phyloP scores from a whole-genome alignment of 129 eudicot genomes.

The Erigeron canadensis region DNA sequence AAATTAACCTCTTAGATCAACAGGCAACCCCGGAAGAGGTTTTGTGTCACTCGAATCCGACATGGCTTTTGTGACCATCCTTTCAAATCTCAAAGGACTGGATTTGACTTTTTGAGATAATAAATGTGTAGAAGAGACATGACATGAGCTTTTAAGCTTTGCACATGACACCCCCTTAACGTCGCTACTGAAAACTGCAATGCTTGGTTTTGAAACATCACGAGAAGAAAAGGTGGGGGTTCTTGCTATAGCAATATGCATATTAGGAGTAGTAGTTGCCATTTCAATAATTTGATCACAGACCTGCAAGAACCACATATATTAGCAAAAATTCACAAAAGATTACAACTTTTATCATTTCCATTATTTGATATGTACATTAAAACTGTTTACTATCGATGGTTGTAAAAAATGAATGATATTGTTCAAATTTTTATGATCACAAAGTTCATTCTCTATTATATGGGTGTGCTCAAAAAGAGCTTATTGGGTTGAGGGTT shows the following conservation, averaged over 20 bases:
- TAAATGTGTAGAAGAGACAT: neutral
- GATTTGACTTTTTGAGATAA: constrained; percentile 15
- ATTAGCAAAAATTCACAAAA: neutral
- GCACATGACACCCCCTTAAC: neutral
- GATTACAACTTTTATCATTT: neutral
- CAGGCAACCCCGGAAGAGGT: constrained; percentile 18
- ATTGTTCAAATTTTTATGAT: neutral
- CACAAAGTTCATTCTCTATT: too few relatives aligned
- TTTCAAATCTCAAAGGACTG: constrained; percentile 18
- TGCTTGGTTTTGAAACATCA: constrained; percentile 13
- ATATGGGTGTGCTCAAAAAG: too few relatives aligned
- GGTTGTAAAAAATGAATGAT: neutral
- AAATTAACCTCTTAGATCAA: constrained; percentile 15
- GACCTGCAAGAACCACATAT: constrained; percentile 18
- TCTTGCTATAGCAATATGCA: constrained; percentile 16
- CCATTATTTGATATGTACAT: constrained; percentile 29
- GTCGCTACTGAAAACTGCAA: constrained; percentile 11
- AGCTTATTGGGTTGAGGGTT: too few relatives aligned
- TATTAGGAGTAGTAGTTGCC: constrained; percentile 14
- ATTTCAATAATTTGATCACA: neutral
- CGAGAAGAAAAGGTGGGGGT: constrained; percentile 2
- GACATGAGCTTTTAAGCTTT: constrained; percentile 9
- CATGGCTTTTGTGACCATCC: constrained; percentile 10
- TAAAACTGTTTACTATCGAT: constrained; percentile 33
- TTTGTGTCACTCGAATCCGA: constrained; percentile 8